These are phyloP conservation scores for Mortierella sp. DNA, from an alignment of 371 early-diverging fungal genomes.

Conservation along the genomic window DNA sequence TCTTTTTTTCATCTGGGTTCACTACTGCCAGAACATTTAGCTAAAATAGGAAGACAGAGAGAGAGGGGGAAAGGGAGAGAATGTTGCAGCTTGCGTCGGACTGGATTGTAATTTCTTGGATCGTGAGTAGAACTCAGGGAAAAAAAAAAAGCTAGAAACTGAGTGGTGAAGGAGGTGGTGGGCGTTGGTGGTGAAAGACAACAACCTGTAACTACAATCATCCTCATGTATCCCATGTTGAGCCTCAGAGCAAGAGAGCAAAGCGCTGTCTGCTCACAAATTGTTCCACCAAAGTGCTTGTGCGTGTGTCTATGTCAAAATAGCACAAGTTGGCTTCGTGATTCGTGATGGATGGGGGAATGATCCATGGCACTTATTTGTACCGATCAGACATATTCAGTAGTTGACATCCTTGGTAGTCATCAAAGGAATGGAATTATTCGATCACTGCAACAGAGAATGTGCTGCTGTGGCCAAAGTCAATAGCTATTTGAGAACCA, in stretches of 20 bases:
- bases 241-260: not conserved
- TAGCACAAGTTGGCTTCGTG: not conserved
- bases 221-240: not conserved
- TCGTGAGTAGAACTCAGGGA: not conserved
- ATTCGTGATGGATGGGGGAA: no score
- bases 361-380: no score
- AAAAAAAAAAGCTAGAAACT: not conserved
- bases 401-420: no score
- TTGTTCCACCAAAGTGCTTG: not conserved
- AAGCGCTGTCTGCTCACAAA: conserved; percentile 3
- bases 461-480: no score
- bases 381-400: no score
- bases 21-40: not conserved
- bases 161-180: not conserved
- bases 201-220: not conserved
- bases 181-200: not conserved
- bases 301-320: not conserved
- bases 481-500: no score
- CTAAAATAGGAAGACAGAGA: conserved; percentile 3
- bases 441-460: no score
- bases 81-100: not conserved
- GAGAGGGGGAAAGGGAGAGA: not conserved
- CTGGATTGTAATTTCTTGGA: conserved; percentile 5
- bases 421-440: no score
- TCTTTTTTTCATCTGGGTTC: not conserved